Evolutionary conservation across 352 stramenopile genomes (phyloP), one percentile per base, ranked within the genome.

Genomic region (Halophytophthora polymorphica): DNA sequence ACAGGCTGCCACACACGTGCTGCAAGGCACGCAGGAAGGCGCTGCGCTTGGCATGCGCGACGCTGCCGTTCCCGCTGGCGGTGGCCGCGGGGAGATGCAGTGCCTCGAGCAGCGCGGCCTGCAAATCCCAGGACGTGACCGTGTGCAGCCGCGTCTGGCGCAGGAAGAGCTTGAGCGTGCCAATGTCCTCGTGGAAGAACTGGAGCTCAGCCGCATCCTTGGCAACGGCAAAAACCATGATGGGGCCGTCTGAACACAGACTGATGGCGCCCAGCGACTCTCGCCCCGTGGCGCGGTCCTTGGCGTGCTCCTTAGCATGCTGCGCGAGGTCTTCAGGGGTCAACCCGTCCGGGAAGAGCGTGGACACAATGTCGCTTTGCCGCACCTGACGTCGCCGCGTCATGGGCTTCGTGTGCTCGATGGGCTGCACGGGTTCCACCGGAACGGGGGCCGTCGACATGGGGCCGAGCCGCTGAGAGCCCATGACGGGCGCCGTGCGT

Each of bases 181-280:
- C 63, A 28, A 93, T 77, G 25, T 93, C 80, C 33, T 93, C 80
- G 33, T 86, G 73, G 69, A 89, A 93, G 33, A 93, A 90, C 31
- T 93, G 76, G 41, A 93, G 57, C 48, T 93, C 83, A 0, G 78
- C 77, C 1, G 83, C 73, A 8, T 88, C 65, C 3, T 79, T 68
- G 1, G 73, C 76, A 18, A 91, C 76, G 0, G 78, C 79, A 48
- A 91, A 93, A 14, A 93, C 83, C 78, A 93, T 88, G 13, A 91
- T 78, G 3, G 83, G 80, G 1, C 78, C 79, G 25, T 91, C 83
- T 0, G 78, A 87, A 12, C 61, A 61, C n/a, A 90, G 39, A 29
- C 77, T 88, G 28, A 71, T 60, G 0, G 58, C 81, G 8, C 58
- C 56, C 6, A 73, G 50, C 1, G 76, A 86, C 21, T 85, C 74